Evolutionary conservation across 176 grass and related monocot genomes (phyloP).

Genomic region (Eragrostis curvula): DNA sequence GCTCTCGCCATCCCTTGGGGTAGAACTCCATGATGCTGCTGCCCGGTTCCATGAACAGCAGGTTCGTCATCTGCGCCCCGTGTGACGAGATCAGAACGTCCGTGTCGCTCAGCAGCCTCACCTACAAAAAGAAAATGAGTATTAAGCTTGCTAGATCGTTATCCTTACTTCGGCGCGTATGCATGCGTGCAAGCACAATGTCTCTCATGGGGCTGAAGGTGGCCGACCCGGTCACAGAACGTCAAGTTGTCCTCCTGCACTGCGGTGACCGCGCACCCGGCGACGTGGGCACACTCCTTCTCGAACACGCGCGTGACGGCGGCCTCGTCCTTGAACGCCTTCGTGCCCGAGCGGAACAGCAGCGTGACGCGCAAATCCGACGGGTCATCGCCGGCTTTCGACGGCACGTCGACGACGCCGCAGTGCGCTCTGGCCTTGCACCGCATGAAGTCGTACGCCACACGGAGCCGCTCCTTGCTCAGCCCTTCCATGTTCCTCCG

Average conservation of each 20-base stretch:
- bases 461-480: constrained; percentile 31
- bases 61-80: constrained; percentile 76
- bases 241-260: constrained; percentile 56
- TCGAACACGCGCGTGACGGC: constrained; percentile 53
- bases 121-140: constrained; percentile 27
- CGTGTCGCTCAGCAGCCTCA: constrained; percentile 61
- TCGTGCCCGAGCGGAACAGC: constrained; percentile 49
- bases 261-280: constrained; percentile 51
- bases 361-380: constrained; percentile 48
- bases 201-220: too few relatives aligned
- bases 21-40: constrained; percentile 88
- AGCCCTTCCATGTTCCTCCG: constrained; percentile 48
- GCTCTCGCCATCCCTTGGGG: constrained; percentile 64
- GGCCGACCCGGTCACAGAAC: constrained; percentile 41
- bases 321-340: constrained; percentile 72
- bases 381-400: not conserved
- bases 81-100: constrained; percentile 71
- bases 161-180: not conserved
- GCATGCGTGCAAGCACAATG: not conserved
- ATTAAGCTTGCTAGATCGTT: not conserved
- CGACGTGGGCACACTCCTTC: constrained; percentile 48
- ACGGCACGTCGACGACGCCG: not conserved
- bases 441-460: constrained; percentile 57
- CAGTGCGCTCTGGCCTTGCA: constrained; percentile 66
- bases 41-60: constrained; percentile 71